Evolutionary conservation across 2,329 filamentous ascomycete genomes (phyloP), one percentile per base, ranked within the genome.

Genomic region (Cercospora canescens): DNA sequence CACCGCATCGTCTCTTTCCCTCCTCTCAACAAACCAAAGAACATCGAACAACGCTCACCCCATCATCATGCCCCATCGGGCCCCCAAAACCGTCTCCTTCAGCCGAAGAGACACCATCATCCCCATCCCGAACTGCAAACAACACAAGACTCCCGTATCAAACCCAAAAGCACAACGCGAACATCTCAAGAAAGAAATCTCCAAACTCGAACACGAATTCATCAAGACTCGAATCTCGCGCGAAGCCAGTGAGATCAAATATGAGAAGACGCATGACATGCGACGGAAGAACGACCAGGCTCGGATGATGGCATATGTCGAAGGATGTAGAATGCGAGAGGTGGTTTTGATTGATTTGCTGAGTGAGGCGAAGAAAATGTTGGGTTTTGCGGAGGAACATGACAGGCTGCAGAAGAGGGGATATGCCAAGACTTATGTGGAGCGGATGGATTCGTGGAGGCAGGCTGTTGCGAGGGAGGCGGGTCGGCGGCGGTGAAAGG

Each of bases 371-470:
- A 21, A 18, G 26, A 45, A 52, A 18, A 52, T 52, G 39, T 35
- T 61, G 41, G 30, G 3, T 6, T 48, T 35, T 21, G 41, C 8
- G n/a, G 26, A 37, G 45, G 26, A 26, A 6, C 39, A 61, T 39
- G 37, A 61, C 24, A 12, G 18, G 41, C 18, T 61, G 16, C n/a
- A 21, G n/a, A 18, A 21, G 14, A 37, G 45, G 18, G 59, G 59
- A 5, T 61, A 61, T 54, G 59, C 59, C 1, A 61, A 18, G 45
- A 26, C 37, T 3, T 61, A 61, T 61, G 3, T 61, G 39, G 59
- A 61, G 4, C 45, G 59, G 21, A 61, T 61, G 59, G 18, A 61
- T 18, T 30, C 12, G 9, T 61, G 59, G 59, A 61, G 59, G 18
- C 11, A 35, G n/a, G 28, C 28, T 24, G 52, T 56, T 3, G 52